Evolutionary conservation across 2,329 filamentous ascomycete genomes (phyloP).

Genomic region (Ramularia collo-cygni): DNA sequence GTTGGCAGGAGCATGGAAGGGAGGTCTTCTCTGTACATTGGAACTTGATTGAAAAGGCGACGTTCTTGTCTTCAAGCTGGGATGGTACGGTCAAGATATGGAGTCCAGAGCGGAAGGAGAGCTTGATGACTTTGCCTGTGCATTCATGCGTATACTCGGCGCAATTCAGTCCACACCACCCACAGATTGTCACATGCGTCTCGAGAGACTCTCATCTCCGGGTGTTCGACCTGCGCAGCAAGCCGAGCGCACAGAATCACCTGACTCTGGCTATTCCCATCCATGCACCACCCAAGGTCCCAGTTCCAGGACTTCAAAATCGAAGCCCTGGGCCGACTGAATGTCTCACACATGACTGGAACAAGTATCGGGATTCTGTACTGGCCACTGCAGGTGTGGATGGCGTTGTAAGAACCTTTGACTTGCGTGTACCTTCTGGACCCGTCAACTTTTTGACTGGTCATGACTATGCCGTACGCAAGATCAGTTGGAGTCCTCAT

Average conservation of each 20-base stretch:
- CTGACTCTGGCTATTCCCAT: slow-evolving; percentile 77
- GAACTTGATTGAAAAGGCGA: slow-evolving; percentile 87
- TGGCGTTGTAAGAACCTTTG: slow-evolving; percentile 78
- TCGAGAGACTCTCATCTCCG: slow-evolving; percentile 83
- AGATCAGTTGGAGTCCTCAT: slow-evolving; percentile 88
- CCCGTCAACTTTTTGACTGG: slow-evolving; percentile 70
- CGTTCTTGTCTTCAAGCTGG: slow-evolving; percentile 88
- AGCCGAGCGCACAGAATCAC: slow-evolving; percentile 80
- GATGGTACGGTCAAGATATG: slow-evolving; percentile 95
- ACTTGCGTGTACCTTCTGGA: slow-evolving; percentile 72
- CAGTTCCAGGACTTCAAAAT: slow-evolving; percentile 38
- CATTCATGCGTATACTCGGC: slow-evolving; percentile 92
- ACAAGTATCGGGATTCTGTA: slow-evolving; percentile 84
- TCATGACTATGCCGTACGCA: slow-evolving; percentile 84
- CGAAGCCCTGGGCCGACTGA: slow-evolving; percentile 59
- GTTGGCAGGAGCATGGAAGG: slow-evolving; percentile 86
- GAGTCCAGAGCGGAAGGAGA: slow-evolving; percentile 62
- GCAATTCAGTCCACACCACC: slow-evolving; percentile 83
- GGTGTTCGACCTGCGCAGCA: slow-evolving; percentile 85
- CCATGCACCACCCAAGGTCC: slow-evolving; percentile 57
- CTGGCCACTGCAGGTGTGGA: slow-evolving; percentile 89
- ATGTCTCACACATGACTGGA: slow-evolving; percentile 95
- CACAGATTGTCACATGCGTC: slow-evolving; percentile 77
- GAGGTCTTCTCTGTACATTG: slow-evolving; percentile 90
- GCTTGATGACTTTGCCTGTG: slow-evolving; percentile 78